These are phyloP conservation scores for Glonium stellatum DNA, from an alignment of 495 filamentous ascomycete genomes.

Conservation along the genomic window DNA sequence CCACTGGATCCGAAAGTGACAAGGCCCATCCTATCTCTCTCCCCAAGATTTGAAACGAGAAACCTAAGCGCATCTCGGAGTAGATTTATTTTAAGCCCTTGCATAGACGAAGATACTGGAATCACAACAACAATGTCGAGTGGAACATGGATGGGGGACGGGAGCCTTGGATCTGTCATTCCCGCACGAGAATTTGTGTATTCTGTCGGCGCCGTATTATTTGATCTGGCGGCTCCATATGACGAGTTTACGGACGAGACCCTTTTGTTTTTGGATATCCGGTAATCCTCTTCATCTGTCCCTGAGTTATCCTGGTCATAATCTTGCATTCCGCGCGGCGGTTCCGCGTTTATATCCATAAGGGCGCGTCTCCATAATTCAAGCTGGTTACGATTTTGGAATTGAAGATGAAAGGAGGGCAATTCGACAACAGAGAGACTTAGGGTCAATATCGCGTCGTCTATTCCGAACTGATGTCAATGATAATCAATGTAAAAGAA, in stretches of 20 bases:
- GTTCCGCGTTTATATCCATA: constrained; percentile 65
- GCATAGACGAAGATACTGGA: constrained; percentile 97
- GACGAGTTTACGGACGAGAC: constrained; percentile 84
- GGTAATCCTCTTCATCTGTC: constrained; percentile 87
- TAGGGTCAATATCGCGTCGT: constrained; percentile 80
- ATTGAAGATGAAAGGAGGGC: constrained; percentile 93
- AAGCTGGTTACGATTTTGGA: constrained; percentile 76
- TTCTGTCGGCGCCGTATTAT: constrained; percentile 68
- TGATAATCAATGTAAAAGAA: background rate
- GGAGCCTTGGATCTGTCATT: constrained; percentile 45
- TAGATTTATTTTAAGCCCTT: constrained; percentile 93
- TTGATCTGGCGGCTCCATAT: constrained; percentile 73
- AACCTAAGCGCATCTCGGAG: constrained; percentile 92
- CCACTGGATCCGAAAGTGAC: constrained; percentile 96
- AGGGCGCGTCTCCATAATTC: constrained; percentile 89
- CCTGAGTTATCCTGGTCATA: constrained; percentile 76
- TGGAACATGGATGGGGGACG: constrained; percentile 74
- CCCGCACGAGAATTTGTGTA: constrained; percentile 57
- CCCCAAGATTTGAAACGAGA: constrained; percentile 84
- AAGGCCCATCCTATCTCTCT: constrained; percentile 90
- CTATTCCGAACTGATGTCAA: constrained; percentile 36
- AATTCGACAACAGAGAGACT: constrained; percentile 90
- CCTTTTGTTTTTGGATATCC: constrained; percentile 56
- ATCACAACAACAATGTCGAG: constrained; percentile 96
- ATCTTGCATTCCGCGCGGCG: constrained; percentile 46